Base-by-base conservation (phyloP, 768 basidiomycete species). In the Podaxis rugospora region DNA sequence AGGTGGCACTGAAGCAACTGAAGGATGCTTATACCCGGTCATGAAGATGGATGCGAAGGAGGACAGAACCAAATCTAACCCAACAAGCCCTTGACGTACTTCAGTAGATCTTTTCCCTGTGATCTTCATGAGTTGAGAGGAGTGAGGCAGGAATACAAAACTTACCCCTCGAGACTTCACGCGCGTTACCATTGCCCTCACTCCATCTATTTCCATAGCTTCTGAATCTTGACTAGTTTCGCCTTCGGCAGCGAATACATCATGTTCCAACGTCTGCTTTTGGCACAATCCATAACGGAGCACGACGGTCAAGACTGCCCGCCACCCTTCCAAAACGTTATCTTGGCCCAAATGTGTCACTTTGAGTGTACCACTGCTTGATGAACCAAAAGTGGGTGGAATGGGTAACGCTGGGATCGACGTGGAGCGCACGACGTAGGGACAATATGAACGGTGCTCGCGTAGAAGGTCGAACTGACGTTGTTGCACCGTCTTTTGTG, bases 391-490 rank as follows among this genome's bases (percentile, higher is more conserved):
- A 4, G 66, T 61, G 0, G 69, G 64, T 40, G 74, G 74, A 18
- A 76, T 68, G 10, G 84, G 80, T 7, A 85, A 70, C 2, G 84
- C 81, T 3, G 88, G 88, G 10, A 90, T 76, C 1, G 77, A 67
- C 2, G 88, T 90, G 5, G 89, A 89, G 13, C 82, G 80, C 37
- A 88, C 85, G 28, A 90, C 82, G 63, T 92, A 93, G n/a, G 92
- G 92, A 65, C 92, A 93, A 66, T 90, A 92, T 2, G 89, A 88
- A 27, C 92, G 82, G 69, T 93, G 92, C 71, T 94, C 92, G 66
- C 86, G 88, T 51, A 92, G 71, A 39, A 93, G 68, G 69, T 94
- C 91, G 56, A 93, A 84, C 21, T 82, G 82, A 55, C 90, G 70
- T 46, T 74, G 75, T 16, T 73, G 72, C 3, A 71, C 61, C 11